Evolutionary conservation across 352 stramenopile genomes (phyloP).

Genomic region (Globisporangium takayamanum): DNA sequence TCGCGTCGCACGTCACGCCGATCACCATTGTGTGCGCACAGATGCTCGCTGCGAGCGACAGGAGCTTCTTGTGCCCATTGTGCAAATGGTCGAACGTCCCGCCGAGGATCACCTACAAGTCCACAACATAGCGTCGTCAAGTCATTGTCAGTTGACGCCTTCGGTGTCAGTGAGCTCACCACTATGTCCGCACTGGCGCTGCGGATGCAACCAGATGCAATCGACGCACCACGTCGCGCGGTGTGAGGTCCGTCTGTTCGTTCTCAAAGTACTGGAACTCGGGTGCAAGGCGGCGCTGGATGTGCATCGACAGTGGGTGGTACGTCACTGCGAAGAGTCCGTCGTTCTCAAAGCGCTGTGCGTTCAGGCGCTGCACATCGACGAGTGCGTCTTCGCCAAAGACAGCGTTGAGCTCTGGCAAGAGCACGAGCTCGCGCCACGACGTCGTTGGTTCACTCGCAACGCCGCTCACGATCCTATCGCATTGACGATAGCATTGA

Average conservation of each 20-base stretch:
- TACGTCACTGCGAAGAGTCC: conserved; percentile 58
- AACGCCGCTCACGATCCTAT: conserved; percentile 38
- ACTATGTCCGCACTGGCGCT: neutral
- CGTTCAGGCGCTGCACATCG: conserved; percentile 61
- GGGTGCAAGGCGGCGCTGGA: conserved; percentile 35
- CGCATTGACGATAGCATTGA: neutral
- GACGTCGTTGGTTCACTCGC: conserved; percentile 17
- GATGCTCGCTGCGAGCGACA: conserved; percentile 68
- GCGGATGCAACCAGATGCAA: neutral
- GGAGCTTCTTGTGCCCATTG: conserved; percentile 89
- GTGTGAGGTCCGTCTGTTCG: conserved; percentile 40
- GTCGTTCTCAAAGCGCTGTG: conserved; percentile 47
- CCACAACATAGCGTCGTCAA: neutral
- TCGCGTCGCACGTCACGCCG: conserved; percentile 71
- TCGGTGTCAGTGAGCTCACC: neutral
- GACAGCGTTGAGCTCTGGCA: conserved; percentile 59
- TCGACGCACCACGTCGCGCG: conserved; percentile 31
- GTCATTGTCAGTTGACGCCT: neutral
- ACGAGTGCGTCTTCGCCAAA: conserved; percentile 55
- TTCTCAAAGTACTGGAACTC: conserved; percentile 78
- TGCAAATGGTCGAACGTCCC: conserved; percentile 90
- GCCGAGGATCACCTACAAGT: conserved; percentile 46
- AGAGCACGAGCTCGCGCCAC: conserved; percentile 58
- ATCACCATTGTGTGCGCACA: conserved; percentile 48
- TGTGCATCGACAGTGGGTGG: conserved; percentile 47